Evolutionary conservation across 805 yeast species (phyloP).

Genomic region (Barnettozyma populi): DNA sequence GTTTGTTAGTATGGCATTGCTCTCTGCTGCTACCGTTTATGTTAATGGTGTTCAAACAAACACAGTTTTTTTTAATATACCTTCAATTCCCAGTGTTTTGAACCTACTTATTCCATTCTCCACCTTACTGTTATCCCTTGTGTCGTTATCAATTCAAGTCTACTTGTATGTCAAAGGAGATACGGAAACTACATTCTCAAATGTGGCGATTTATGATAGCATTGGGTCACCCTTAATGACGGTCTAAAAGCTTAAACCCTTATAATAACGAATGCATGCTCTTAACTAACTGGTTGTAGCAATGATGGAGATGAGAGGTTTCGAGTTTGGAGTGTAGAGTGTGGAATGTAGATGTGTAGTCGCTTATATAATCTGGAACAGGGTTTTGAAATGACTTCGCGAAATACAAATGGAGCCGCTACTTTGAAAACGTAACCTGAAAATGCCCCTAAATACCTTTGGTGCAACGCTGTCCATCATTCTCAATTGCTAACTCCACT

Average conservation of each 20-base stretch:
- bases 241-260: not conserved
- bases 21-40: not conserved
- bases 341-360: too few species aligned
- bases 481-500: not conserved
- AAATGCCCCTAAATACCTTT: not conserved
- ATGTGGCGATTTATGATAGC: slow-evolving; percentile 15
- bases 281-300: not conserved
- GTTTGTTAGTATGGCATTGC: not conserved
- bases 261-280: not conserved
- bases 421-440: not conserved
- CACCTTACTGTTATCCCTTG: not conserved
- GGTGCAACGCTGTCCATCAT: not conserved
- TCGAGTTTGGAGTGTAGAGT: too few species aligned
- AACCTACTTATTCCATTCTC: slow-evolving; percentile 1
- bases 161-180: not conserved
- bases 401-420: not conserved
- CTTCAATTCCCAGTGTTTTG: not conserved
- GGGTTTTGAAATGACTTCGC: not conserved
- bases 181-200: not conserved
- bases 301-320: not conserved
- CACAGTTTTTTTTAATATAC: not conserved
- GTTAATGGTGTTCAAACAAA: not conserved
- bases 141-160: not conserved
- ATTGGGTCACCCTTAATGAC: slow-evolving; percentile 12
- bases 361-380: not conserved